phyloP scores from a whole-genome alignment of 805 yeast species.

The Candida verbasci region DNA sequence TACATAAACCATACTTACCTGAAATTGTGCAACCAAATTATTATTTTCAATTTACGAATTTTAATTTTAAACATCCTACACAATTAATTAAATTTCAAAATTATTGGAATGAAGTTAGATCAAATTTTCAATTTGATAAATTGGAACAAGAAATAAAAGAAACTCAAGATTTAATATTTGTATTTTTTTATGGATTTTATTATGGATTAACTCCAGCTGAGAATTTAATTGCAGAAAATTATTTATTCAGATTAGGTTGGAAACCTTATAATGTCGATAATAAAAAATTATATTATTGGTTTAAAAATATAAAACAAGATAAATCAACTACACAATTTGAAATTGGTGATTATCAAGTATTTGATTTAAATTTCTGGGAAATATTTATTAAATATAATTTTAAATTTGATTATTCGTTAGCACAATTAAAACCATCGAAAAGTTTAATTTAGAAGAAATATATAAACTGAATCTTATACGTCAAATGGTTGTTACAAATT shows the following conservation, averaged over 20 bases:
- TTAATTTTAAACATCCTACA: constrained; percentile 28
- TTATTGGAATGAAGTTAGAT: constrained; percentile 39
- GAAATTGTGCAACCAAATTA: constrained; percentile 14
- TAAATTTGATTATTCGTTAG: constrained; percentile 29
- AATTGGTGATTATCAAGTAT: constrained; percentile 37
- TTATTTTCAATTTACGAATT: constrained; percentile 8
- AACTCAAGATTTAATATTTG: constrained; percentile 31
- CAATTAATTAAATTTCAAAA: constrained; percentile 32
- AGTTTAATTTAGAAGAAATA: constrained; percentile 5
- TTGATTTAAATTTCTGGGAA: constrained; percentile 40
- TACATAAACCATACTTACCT: constrained; percentile 35
- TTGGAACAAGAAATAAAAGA: constrained; percentile 26
- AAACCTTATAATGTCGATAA: constrained; percentile 30
- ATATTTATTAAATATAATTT: constrained; percentile 33
- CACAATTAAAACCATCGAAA: constrained; percentile 26
- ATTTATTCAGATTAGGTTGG: constrained; percentile 39
- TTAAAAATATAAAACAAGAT: constrained; percentile 19
- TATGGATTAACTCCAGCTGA: constrained; percentile 41
- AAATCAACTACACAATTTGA: constrained; percentile 14
- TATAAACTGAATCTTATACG: background rate
- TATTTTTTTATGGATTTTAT: constrained; percentile 39
- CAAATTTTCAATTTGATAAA: constrained; percentile 27
- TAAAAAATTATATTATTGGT: constrained; percentile 21
- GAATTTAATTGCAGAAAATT: constrained; percentile 38
- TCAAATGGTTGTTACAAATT: too few relatives aligned